Conservation (phyloP, 371 early-diverging fungal species). For the Syncephalis fuscata region DNA sequence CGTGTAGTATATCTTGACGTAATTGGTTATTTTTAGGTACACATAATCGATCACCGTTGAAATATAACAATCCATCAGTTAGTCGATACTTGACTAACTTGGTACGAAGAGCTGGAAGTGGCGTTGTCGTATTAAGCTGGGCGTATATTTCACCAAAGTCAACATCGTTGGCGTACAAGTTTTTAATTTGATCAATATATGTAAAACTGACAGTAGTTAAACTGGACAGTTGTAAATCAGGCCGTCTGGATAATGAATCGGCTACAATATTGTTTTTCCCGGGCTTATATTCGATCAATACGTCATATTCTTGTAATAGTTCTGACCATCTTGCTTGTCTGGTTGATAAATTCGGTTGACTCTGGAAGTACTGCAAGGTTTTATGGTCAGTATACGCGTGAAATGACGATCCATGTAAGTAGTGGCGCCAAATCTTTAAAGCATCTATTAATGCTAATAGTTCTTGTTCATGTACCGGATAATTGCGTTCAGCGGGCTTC, state of each 20-base stretch:
- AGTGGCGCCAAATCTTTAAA: slow-evolving; percentile 1
- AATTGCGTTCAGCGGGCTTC: slow-evolving; percentile 9
- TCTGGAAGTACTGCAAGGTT: not conserved
- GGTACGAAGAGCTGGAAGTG: too few relatives aligned
- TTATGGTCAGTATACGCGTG: slow-evolving; percentile 4
- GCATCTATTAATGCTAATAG: slow-evolving; percentile 10
- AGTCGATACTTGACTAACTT: too few relatives aligned
- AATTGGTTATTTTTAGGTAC: too few relatives aligned
- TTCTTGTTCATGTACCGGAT: slow-evolving; percentile 14
- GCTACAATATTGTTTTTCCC: slow-evolving; percentile 12
- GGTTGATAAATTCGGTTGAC: not conserved
- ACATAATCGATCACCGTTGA: too few relatives aligned
- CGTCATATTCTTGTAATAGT: not conserved
- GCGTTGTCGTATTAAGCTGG: too few relatives aligned
- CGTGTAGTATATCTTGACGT: too few relatives aligned
- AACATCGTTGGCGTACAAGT: too few relatives aligned
- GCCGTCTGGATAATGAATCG: slow-evolving; percentile 10
- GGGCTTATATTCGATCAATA: slow-evolving; percentile 12
- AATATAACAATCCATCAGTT: too few relatives aligned
- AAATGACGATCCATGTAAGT: slow-evolving; percentile 1
- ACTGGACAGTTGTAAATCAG: too few relatives aligned
- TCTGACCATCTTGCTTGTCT: slow-evolving; percentile 1
- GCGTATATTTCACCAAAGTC: too few relatives aligned
- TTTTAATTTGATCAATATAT: too few relatives aligned
- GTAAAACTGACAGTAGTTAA: too few relatives aligned